These are phyloP conservation scores for Podospora comata DNA, from an alignment of 495 filamentous ascomycete species.

Conservation along the genomic window DNA sequence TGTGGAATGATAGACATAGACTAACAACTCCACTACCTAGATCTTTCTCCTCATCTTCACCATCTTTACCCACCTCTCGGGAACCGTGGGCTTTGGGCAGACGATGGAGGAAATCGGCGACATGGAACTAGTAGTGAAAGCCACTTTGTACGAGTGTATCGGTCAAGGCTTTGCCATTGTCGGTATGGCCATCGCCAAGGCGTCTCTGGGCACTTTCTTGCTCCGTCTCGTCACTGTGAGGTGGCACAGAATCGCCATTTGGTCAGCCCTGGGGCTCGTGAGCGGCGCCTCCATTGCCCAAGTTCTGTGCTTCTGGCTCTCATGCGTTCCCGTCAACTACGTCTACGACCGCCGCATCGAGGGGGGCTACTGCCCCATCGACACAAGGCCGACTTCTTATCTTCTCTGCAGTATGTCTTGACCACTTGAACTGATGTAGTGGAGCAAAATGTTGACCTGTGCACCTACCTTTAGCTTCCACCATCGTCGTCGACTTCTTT, in stretches of 20 bases:
- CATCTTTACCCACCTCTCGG: conserved; percentile 30
- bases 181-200: conserved; percentile 41
- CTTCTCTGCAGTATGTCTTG: conserved; percentile 21
- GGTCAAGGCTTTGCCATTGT: conserved; percentile 40
- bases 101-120: conserved; percentile 29
- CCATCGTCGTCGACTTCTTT: conserved; percentile 45
- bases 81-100: conserved; percentile 36
- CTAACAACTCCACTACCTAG: not conserved
- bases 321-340: conserved; percentile 22
- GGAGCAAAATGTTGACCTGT: conserved; percentile 5
- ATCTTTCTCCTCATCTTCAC: conserved; percentile 34
- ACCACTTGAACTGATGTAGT: not conserved
- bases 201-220: conserved; percentile 41
- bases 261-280: conserved; percentile 27
- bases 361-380: conserved; percentile 22
- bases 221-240: conserved; percentile 35
- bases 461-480: conserved; percentile 13
- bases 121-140: conserved; percentile 27
- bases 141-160: conserved; percentile 39
- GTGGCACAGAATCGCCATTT: conserved; percentile 38
- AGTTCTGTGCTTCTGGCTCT: conserved; percentile 30
- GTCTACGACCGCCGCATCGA: conserved; percentile 24
- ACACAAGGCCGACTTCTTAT: conserved; percentile 26
- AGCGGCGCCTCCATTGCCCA: conserved; percentile 25
- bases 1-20: not conserved